These are phyloP conservation scores for Posidonia australis DNA, from an alignment of 106 monocot genomes.

Conservation along the genomic window DNA sequence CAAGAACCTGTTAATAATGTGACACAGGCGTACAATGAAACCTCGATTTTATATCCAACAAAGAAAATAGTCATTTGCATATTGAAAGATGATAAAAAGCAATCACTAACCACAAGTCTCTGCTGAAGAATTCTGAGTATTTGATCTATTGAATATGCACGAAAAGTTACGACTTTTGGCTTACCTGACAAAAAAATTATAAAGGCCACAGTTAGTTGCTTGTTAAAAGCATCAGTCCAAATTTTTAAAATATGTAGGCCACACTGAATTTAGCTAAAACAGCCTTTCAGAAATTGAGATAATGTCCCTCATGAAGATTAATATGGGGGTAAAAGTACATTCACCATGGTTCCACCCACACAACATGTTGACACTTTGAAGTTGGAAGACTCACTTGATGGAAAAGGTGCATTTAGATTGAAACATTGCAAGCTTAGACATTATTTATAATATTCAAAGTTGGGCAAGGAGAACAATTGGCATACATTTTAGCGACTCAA, in stretches of 20 bases:
- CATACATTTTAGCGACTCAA: conserved; percentile 84
- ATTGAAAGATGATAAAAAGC: background rate
- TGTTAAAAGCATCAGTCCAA: too few relatives aligned
- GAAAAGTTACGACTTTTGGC: conserved; percentile 63
- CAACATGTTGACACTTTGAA: too few relatives aligned
- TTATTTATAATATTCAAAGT: background rate
- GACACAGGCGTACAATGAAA: too few relatives aligned
- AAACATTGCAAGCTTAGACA: too few relatives aligned
- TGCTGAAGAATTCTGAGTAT: conserved; percentile 76
- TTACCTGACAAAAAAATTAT: conserved; percentile 38
- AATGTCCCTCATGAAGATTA: too few relatives aligned
- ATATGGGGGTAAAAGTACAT: too few relatives aligned
- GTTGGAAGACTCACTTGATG: too few relatives aligned
- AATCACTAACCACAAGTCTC: conserved; percentile 49
- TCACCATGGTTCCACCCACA: too few relatives aligned
- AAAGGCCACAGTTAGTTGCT: background rate
- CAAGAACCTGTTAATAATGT: conserved; percentile 44
- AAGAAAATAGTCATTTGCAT: background rate
- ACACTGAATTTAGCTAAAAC: too few relatives aligned
- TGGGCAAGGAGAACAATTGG: background rate
- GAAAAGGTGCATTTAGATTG: too few relatives aligned
- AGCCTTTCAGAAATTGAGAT: too few relatives aligned
- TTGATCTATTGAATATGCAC: conserved; percentile 81
- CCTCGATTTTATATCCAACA: background rate
- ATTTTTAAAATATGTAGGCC: too few relatives aligned